phyloP scores from a whole-genome alignment of 2,329 filamentous ascomycete species.

The Periconia digitata region DNA sequence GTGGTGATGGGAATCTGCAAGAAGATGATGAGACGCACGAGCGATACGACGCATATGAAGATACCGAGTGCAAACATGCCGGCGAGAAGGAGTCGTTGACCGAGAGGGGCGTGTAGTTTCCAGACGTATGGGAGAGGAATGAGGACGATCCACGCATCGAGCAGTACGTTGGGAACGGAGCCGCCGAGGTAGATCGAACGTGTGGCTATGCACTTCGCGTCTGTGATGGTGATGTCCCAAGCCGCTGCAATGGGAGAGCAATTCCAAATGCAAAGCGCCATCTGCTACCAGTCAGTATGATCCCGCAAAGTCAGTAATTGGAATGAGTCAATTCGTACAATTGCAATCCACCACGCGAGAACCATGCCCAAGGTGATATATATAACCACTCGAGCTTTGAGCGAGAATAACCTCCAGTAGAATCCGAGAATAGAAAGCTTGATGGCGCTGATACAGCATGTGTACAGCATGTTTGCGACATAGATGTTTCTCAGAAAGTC shows the following conservation, averaged over 20 bases:
- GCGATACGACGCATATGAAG: constrained; percentile 25
- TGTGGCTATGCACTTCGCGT: constrained; percentile 20
- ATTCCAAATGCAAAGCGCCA: constrained; percentile 19
- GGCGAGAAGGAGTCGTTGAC: constrained; percentile 22
- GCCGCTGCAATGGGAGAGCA: constrained; percentile 21
- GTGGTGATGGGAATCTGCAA: constrained; percentile 21
- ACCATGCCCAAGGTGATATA: constrained; percentile 14
- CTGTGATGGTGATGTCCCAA: constrained; percentile 24
- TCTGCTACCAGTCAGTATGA: constrained; percentile 8
- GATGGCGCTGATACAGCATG: constrained; percentile 14
- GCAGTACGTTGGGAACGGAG: constrained; percentile 27
- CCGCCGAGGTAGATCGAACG: constrained; percentile 23
- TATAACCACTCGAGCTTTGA: constrained; percentile 10
- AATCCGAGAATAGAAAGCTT: constrained; percentile 29
- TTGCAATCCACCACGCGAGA: constrained; percentile 20
- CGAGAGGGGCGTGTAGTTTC: constrained; percentile 22
- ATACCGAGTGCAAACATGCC: constrained; percentile 27
- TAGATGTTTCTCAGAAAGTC: constrained; percentile 20
- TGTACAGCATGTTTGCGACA: constrained; percentile 22
- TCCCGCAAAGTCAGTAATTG: neutral
- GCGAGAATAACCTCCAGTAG: constrained; percentile 28
- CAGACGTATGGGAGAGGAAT: constrained; percentile 29
- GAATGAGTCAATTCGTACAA: constrained; percentile 10
- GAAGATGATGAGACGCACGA: constrained; percentile 25
- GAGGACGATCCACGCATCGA: constrained; percentile 22